Evolutionary conservation across 2,329 filamentous ascomycete species (phyloP).

Genomic region (Paecilomyces sp.): DNA sequence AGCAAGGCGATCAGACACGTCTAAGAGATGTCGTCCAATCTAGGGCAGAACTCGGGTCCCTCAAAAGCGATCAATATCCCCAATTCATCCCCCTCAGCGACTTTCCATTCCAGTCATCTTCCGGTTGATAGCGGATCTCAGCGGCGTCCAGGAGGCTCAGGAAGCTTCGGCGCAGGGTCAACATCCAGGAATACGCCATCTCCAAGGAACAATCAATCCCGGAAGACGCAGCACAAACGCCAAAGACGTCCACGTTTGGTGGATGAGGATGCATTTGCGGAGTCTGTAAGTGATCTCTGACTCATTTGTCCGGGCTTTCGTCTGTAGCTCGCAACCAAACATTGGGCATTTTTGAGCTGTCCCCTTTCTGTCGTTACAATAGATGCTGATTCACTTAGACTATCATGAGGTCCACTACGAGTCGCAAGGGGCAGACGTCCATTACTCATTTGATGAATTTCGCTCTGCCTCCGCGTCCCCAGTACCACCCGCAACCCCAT

Average conservation of each 20-base stretch:
- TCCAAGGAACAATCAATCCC: slow-evolving; percentile 64
- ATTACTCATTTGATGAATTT: slow-evolving; percentile 97
- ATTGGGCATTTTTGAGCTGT: background rate
- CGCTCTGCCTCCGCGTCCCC: slow-evolving; percentile 66
- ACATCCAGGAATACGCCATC: slow-evolving; percentile 29
- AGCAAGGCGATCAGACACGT: background rate
- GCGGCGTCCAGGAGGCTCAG: slow-evolving; percentile 34
- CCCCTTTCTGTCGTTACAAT: slow-evolving; percentile 1
- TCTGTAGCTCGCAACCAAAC: background rate
- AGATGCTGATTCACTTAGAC: slow-evolving; percentile 32
- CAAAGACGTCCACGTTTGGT: slow-evolving; percentile 66
- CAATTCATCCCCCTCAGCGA: slow-evolving; percentile 22
- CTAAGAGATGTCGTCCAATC: slow-evolving; percentile 35
- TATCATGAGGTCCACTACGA: slow-evolving; percentile 57
- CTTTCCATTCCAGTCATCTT: slow-evolving; percentile 24
- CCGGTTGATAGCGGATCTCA: slow-evolving; percentile 28
- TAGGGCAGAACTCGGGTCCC: slow-evolving; percentile 25
- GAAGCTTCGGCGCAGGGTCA: slow-evolving; percentile 32
- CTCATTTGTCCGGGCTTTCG: background rate
- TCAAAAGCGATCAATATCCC: slow-evolving; percentile 33
- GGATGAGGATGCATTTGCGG: slow-evolving; percentile 82
- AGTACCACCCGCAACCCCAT: slow-evolving; percentile 48
- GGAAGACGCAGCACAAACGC: slow-evolving; percentile 75
- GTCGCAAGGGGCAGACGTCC: slow-evolving; percentile 85
- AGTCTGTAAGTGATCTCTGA: slow-evolving; percentile 52